Base-by-base conservation (phyloP, 257 asterid genomes). In the Solanum boliviense region DNA sequence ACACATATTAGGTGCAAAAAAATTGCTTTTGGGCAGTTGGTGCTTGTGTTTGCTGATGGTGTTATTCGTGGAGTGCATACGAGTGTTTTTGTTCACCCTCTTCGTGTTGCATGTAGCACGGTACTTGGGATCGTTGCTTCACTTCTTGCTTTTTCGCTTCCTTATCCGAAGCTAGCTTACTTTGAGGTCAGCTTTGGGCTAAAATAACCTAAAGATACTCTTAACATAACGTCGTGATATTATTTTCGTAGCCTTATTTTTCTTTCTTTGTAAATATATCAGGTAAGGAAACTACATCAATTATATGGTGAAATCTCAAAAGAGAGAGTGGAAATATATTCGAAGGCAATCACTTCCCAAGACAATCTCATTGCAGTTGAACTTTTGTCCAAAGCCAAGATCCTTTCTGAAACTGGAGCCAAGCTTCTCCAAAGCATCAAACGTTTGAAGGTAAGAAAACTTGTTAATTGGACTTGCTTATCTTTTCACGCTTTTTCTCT, bases 1-100 rank as follows among this genome's bases (percentile, higher is more conserved):
- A 92, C 95, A 12, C 90, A 91, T 56, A 7, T 94, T 75, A 90
- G 91, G 75, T 87, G 94, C 3, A 95, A 94, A 89, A 90, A 91
- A 88, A 87, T 93, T 20, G 96, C 95, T 5, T 93, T 94, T 29
- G 98, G 97, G 73, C 98, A 94, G 89, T 89, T 95, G 9, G 96
- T 95, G 87, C 32, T 95, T 62, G 90, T 91, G 18, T 92, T 91
- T 73, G 92, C 88, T 2, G 91, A 85, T 34, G 91, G 84, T 5
- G 93, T 87, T 82, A 36, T 87, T 16, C 87, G 71, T 8, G 91
- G 92, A 23, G 88, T 87, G 27, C 90, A 70, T 9, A 23, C 87
- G 0, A 58, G 70, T 21, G 89, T 15, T 13, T 44, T 83, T 58
- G 86, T 90, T 91, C 94, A 90, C 41, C 98, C 96, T 38, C 41